Percentiles rank a stretch among this genome's conserved stretches.
phyloP scores from a whole-genome alignment of 2,329 filamentous ascomycete genomes.

The Calonectria multiphialidica region DNA sequence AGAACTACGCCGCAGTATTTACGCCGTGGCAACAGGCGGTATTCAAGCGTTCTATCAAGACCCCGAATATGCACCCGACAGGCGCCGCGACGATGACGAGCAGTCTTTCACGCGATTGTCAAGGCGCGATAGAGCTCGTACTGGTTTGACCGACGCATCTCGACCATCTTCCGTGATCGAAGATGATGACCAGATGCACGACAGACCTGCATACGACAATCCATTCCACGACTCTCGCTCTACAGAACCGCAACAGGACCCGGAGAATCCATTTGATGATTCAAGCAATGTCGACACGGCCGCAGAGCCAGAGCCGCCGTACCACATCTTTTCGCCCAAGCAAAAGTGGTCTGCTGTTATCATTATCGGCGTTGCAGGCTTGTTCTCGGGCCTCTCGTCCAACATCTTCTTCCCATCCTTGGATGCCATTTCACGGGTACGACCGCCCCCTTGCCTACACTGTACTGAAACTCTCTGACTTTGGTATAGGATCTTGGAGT shows the following conservation, averaged over 20 bases:
- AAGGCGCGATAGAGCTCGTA: background rate
- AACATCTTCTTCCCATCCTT: conserved; percentile 65
- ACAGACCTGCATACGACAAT: background rate
- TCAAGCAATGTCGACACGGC: background rate
- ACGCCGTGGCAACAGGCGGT: background rate
- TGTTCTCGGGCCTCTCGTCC: conserved; percentile 65
- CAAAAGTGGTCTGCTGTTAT: conserved; percentile 59
- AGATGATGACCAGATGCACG: background rate
- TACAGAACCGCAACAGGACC: background rate
- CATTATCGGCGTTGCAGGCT: conserved; percentile 61
- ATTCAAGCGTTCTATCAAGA: conserved; percentile 6
- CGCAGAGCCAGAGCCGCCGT: background rate
- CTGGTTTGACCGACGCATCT: background rate
- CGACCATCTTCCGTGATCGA: background rate
- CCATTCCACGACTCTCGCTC: background rate
- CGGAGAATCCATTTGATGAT: conserved; percentile 3
- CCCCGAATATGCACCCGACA: conserved; percentile 7
- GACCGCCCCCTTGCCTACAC: background rate
- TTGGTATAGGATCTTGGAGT: conserved; percentile 44
- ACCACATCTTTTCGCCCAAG: conserved; percentile 6
- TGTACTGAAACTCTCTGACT: background rate
- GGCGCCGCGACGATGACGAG: background rate
- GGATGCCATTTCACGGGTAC: conserved; percentile 50
- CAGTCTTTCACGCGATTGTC: background rate
- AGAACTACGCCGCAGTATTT: background rate